Percentiles rank a stretch among this genome's conserved stretches.
Evolutionary conservation across 257 asterid genomes (phyloP).

Genomic region (Echium plantagineum): DNA sequence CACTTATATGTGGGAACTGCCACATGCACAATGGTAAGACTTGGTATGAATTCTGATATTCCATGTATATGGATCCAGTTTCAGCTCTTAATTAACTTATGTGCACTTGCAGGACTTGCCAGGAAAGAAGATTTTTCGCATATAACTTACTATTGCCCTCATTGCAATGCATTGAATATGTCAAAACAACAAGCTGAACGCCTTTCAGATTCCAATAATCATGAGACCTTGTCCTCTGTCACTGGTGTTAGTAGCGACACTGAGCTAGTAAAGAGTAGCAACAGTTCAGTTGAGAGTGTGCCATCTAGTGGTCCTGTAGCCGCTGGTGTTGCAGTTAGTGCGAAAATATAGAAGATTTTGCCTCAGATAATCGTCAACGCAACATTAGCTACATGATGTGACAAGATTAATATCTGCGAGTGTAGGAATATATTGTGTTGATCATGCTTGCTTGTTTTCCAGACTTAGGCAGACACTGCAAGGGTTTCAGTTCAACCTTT

Average conservation of each 20-base stretch:
- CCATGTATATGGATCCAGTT: background rate
- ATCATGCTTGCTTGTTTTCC: too few species aligned
- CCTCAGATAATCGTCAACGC: background rate
- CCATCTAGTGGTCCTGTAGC: constrained; percentile 9
- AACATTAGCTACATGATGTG: background rate
- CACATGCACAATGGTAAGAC: constrained; percentile 63
- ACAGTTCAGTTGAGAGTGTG: constrained; percentile 5
- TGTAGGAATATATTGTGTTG: background rate
- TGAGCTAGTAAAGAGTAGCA: constrained; percentile 13
- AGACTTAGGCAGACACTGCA: too few species aligned
- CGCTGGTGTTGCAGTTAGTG: constrained; percentile 4
- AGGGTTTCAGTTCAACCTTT: too few species aligned
- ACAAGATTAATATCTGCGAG: background rate
- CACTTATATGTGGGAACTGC: constrained; percentile 77
- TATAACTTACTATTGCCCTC: constrained; percentile 82
- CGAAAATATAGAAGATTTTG: constrained; percentile 4
- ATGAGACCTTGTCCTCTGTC: constrained; percentile 19
- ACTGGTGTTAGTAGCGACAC: constrained; percentile 13
- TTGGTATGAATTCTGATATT: background rate
- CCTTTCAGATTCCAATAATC: constrained; percentile 28
- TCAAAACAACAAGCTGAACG: constrained; percentile 27
- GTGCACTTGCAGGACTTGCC: constrained; percentile 56
- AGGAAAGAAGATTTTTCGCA: constrained; percentile 77
- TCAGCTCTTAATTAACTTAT: background rate
- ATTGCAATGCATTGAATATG: constrained; percentile 66